A percentile compares a stretch with the other conserved stretches of the same genome.
Evolutionary conservation across 129 eudicot genomes (phyloP).

Genomic region (Sambucus nigra): DNA sequence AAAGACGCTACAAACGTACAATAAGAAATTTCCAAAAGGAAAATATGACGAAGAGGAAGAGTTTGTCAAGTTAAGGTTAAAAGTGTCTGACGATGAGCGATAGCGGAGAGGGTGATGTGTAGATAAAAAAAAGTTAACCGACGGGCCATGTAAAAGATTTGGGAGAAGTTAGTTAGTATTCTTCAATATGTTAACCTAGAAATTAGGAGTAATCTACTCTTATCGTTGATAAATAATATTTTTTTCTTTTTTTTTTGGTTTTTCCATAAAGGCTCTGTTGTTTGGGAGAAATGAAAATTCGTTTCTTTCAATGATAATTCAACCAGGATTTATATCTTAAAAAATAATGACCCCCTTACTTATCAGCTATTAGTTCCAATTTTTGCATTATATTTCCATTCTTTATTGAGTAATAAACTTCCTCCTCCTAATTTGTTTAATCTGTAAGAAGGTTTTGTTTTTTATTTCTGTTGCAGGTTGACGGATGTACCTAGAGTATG

Average conservation of each 20-base stretch:
- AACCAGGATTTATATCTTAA: background rate
- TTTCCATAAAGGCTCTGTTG: background rate
- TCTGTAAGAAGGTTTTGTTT: too few species aligned
- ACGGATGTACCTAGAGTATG: too few species aligned
- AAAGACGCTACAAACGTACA: constrained; percentile 48
- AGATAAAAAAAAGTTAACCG: background rate
- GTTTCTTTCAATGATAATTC: constrained; percentile 10
- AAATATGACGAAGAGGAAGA: constrained; percentile 39
- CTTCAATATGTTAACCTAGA: too few species aligned
- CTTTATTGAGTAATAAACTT: too few species aligned
- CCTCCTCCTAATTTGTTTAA: too few species aligned
- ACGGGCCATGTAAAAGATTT: too few species aligned
- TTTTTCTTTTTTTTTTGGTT: background rate
- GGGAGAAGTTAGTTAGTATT: too few species aligned
- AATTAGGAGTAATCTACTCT: background rate
- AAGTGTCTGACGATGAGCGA: constrained; percentile 34
- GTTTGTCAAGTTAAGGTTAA: constrained; percentile 54
- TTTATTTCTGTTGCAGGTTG: too few species aligned
- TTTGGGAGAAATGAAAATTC: background rate
- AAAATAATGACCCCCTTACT: too few species aligned
- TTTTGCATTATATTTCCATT: too few species aligned
- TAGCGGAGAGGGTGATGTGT: constrained; percentile 48
- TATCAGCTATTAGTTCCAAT: too few species aligned
- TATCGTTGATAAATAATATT: constrained; percentile 7
- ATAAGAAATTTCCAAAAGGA: constrained; percentile 52